Conservation (phyloP, 2,329 filamentous ascomycete species). For the Plenodomus tracheiphilus region DNA sequence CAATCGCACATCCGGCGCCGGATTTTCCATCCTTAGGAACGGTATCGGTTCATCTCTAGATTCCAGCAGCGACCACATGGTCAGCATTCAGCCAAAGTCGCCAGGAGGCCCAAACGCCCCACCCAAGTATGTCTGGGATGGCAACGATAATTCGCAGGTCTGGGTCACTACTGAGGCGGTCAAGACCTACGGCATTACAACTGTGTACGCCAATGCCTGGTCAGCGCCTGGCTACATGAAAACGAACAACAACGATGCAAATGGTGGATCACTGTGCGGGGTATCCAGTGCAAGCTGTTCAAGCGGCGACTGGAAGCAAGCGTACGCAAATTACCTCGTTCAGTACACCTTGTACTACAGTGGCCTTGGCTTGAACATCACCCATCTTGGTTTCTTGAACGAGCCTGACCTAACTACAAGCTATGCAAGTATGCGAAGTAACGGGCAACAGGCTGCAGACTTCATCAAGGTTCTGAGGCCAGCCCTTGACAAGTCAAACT, state of each 20-base stretch:
- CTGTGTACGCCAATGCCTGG: conserved; percentile 56
- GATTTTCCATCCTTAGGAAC: conserved; percentile 51
- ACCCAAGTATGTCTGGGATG: conserved; percentile 35
- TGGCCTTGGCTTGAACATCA: conserved; percentile 46
- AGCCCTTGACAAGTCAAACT: conserved; percentile 43
- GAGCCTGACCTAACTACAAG: conserved; percentile 48
- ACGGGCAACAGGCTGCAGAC: conserved; percentile 53
- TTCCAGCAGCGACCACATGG: conserved; percentile 45
- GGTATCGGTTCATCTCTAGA: conserved; percentile 53
- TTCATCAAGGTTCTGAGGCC: conserved; percentile 54
- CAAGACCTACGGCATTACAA: conserved; percentile 48
- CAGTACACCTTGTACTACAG: conserved; percentile 52
- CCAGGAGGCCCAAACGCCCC: conserved; percentile 27
- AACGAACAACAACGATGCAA: conserved; percentile 51
- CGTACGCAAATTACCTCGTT: conserved; percentile 55
- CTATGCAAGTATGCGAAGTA: conserved; percentile 49
- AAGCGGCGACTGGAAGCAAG: conserved; percentile 53
- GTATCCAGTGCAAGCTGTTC: conserved; percentile 48
- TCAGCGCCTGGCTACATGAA: conserved; percentile 58
- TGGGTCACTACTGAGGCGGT: conserved; percentile 57
- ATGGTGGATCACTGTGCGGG: conserved; percentile 54
- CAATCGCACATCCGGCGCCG: conserved; percentile 51
- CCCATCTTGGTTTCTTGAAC: conserved; percentile 51
- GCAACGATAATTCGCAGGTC: conserved; percentile 51
- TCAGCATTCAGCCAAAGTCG: conserved; percentile 30